Percentiles rank a stretch among this genome's conserved stretches.
Conservation (phyloP, 2,329 filamentous ascomycete species). For the Corinectria fuckeliana region DNA sequence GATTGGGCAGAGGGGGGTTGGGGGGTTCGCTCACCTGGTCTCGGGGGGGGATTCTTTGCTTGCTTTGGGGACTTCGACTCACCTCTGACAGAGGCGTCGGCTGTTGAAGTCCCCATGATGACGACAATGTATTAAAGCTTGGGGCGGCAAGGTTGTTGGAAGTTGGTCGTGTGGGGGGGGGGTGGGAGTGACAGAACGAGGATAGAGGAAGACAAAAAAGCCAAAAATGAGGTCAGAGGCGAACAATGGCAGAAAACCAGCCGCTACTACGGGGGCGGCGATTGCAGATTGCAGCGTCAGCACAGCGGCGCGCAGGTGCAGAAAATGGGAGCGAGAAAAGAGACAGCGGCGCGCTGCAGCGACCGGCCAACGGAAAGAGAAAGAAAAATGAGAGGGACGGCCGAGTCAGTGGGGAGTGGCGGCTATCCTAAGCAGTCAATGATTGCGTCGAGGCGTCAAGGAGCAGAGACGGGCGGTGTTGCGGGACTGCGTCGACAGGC, state of each 20-base stretch:
- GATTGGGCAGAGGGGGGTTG: slow-evolving; percentile 15
- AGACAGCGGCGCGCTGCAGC: slow-evolving; percentile 14
- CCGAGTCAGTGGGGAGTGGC: slow-evolving; percentile 34
- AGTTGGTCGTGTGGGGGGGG: slow-evolving; percentile 40
- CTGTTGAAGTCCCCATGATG: slow-evolving; percentile 57
- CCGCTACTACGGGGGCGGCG: slow-evolving; percentile 27
- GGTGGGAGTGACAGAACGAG: slow-evolving; percentile 34
- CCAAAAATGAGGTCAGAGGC: slow-evolving; percentile 53
- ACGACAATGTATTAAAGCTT: slow-evolving; percentile 54
- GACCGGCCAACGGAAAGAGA: background rate
- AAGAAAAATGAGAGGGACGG: slow-evolving; percentile 8
- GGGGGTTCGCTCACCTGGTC: slow-evolving; percentile 49
- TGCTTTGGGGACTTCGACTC: slow-evolving; percentile 58
- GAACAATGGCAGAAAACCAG: slow-evolving; percentile 33
- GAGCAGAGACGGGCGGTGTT: slow-evolving; percentile 36
- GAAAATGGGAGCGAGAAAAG: slow-evolving; percentile 19
- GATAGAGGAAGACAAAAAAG: slow-evolving; percentile 39
- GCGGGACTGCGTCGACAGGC: slow-evolving; percentile 42
- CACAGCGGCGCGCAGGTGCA: slow-evolving; percentile 21
- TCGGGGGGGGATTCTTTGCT: slow-evolving; percentile 50
- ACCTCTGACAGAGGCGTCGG: slow-evolving; percentile 48
- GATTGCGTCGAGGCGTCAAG: slow-evolving; percentile 29
- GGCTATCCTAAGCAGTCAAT: slow-evolving; percentile 29
- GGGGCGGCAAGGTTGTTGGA: slow-evolving; percentile 37
- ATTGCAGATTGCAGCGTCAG: slow-evolving; percentile 21